Conservation (phyloP, 1,284 basidiomycete genomes). For the Inonotus obliquus region DNA sequence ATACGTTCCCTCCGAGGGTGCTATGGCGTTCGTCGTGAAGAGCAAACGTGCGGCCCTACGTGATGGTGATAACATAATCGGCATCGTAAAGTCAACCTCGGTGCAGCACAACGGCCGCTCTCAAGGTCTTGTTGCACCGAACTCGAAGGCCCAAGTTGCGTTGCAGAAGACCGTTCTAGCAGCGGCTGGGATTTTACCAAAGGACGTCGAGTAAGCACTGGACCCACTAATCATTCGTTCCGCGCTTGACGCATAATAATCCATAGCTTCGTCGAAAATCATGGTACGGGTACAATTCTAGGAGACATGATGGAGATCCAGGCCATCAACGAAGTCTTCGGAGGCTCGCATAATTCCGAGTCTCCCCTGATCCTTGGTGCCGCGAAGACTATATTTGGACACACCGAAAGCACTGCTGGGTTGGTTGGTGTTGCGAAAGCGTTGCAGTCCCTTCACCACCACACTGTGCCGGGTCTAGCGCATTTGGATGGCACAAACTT, state of each 20-base stretch:
- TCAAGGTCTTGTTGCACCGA: conserved; percentile 35
- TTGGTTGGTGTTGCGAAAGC: conserved; percentile 31
- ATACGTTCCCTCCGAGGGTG: conserved; percentile 32
- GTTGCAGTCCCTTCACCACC: conserved; percentile 26
- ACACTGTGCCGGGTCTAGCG: conserved; percentile 29
- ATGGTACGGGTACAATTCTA: conserved; percentile 34
- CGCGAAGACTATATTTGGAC: conserved; percentile 32
- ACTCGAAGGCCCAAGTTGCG: conserved; percentile 30
- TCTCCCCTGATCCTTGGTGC: conserved; percentile 32
- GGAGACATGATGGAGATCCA: conserved; percentile 35
- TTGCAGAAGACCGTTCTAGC: conserved; percentile 29
- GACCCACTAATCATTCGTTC: not conserved
- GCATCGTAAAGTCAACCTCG: conserved; percentile 30
- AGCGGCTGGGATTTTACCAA: conserved; percentile 27
- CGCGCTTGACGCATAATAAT: not conserved
- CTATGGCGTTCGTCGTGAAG: conserved; percentile 31
- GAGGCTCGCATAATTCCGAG: conserved; percentile 26
- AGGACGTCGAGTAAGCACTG: conserved; percentile 31
- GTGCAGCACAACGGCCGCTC: conserved; percentile 33
- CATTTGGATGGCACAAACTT: conserved; percentile 29
- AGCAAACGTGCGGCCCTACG: conserved; percentile 30
- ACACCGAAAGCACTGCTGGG: conserved; percentile 32
- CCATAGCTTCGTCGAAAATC: conserved; percentile 33
- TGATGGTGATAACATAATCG: conserved; percentile 33
- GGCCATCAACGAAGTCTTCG: conserved; percentile 34